These are phyloP conservation scores for Alternaria novae-zelandiae DNA, from an alignment of 2,329 filamentous ascomycete species.

Conservation along the genomic window DNA sequence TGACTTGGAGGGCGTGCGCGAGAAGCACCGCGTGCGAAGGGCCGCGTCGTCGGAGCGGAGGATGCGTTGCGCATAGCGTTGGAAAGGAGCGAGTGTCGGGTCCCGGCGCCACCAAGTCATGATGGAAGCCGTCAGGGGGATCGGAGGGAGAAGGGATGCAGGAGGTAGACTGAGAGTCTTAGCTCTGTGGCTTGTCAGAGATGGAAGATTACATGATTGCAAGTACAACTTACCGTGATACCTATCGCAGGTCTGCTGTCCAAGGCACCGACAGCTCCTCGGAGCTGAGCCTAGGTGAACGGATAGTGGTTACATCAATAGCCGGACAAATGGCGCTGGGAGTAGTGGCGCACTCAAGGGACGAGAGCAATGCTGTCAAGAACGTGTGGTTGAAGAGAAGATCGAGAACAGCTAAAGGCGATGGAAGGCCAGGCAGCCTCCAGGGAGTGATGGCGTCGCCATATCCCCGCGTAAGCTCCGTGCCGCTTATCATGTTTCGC, in stretches of 20 bases:
- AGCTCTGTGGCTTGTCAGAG: neutral
- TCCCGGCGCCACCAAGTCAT: conserved; percentile 43
- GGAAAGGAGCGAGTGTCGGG: conserved; percentile 29
- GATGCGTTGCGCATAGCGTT: conserved; percentile 30
- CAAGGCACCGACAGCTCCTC: conserved; percentile 12
- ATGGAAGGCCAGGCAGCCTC: conserved; percentile 3
- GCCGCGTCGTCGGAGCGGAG: conserved; percentile 31
- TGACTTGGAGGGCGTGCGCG: conserved; percentile 24
- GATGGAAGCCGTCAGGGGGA: neutral
- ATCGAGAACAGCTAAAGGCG: neutral
- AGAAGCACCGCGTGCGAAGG: conserved; percentile 39
- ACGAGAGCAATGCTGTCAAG: neutral
- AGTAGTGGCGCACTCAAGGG: neutral
- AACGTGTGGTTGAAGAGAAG: neutral
- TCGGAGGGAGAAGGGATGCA: neutral
- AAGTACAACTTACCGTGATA: neutral
- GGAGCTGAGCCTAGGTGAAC: conserved; percentile 3
- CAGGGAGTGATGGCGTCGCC: conserved; percentile 17
- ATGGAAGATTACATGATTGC: too few relatives aligned
- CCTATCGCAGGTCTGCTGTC: neutral
- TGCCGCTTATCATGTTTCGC: conserved; percentile 31
- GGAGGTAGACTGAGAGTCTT: neutral
- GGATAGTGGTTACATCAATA: conserved; percentile 8
- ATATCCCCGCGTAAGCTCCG: conserved; percentile 34
- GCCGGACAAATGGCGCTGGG: neutral